A percentile compares a stretch with the other conserved stretches of the same genome.
phyloP scores from a whole-genome alignment of 495 filamentous ascomycete species.

The Evernia prunastri region DNA sequence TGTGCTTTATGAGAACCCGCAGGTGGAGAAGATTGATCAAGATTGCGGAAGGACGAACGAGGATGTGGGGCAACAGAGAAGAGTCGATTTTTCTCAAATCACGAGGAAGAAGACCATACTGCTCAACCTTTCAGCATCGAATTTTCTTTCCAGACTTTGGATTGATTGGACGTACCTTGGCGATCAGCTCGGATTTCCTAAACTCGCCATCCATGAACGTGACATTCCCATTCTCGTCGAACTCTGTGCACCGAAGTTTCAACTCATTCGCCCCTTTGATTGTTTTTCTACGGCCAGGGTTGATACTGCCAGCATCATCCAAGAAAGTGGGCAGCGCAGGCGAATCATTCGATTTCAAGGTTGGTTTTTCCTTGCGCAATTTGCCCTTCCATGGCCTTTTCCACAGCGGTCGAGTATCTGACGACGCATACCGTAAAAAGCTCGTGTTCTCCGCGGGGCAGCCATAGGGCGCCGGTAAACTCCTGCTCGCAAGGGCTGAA shows the following conservation, averaged over 20 bases:
- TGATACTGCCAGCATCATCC: slow-evolving; percentile 43
- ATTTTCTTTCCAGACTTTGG: neutral
- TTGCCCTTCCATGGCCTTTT: slow-evolving; percentile 49
- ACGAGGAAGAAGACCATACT: slow-evolving; percentile 93
- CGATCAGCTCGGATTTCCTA: slow-evolving; percentile 92
- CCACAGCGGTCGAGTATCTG: slow-evolving; percentile 44
- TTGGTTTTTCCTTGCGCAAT: slow-evolving; percentile 21
- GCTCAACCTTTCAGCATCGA: slow-evolving; percentile 26
- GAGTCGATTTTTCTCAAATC: slow-evolving; percentile 97
- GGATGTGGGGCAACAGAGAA: slow-evolving; percentile 93
- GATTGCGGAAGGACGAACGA: slow-evolving; percentile 89
- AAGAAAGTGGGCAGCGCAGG: slow-evolving; percentile 40
- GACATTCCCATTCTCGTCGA: slow-evolving; percentile 87
- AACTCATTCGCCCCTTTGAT: slow-evolving; percentile 73
- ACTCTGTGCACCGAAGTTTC: slow-evolving; percentile 84
- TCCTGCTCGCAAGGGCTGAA: slow-evolving; percentile 1
- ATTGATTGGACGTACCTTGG: slow-evolving; percentile 59
- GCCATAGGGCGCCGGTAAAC: neutral
- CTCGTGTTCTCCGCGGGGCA: neutral
- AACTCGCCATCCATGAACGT: slow-evolving; percentile 95
- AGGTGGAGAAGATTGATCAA: slow-evolving; percentile 91
- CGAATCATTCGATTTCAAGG: slow-evolving; percentile 44
- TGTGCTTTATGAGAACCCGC: slow-evolving; percentile 86
- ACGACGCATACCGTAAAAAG: slow-evolving; percentile 36
- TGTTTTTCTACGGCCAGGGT: slow-evolving; percentile 53